Evolutionary conservation across 2,329 filamentous ascomycete genomes (phyloP).

Genomic region (Penicillium crustosum): DNA sequence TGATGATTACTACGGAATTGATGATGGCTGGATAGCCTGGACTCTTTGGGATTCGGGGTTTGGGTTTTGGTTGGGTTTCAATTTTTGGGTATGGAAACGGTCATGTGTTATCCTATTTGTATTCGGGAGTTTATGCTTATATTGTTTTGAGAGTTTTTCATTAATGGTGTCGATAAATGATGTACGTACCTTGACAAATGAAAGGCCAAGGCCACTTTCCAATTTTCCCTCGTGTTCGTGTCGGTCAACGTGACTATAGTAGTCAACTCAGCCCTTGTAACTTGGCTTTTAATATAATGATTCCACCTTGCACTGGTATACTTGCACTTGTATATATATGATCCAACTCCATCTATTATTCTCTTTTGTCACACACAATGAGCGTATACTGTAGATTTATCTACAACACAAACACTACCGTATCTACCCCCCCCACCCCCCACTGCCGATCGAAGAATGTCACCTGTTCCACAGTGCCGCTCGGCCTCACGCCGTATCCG

Average conservation of each 20-base stretch:
- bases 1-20: slow-evolving; percentile 2
- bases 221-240: not conserved
- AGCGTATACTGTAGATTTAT: not conserved
- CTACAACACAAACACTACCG: not conserved
- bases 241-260: not conserved
- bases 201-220: not conserved
- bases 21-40: slow-evolving; percentile 4
- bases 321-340: not conserved
- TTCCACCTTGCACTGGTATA: not conserved
- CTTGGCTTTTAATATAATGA: not conserved
- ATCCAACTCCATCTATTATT: no score
- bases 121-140: not conserved
- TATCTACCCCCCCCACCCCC: not conserved
- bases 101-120: not conserved
- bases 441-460: not conserved
- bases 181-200: not conserved
- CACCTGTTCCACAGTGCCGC: slow-evolving; percentile 2
- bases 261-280: not conserved
- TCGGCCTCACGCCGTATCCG: not conserved
- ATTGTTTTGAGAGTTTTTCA: not conserved
- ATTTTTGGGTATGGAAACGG: not conserved
- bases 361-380: no score
- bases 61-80: not conserved
- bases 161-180: not conserved
- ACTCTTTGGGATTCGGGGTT: slow-evolving; percentile 7